Conservation (phyloP, 2,329 filamentous ascomycete genomes). For the Gnomoniopsis sp. region DNA sequence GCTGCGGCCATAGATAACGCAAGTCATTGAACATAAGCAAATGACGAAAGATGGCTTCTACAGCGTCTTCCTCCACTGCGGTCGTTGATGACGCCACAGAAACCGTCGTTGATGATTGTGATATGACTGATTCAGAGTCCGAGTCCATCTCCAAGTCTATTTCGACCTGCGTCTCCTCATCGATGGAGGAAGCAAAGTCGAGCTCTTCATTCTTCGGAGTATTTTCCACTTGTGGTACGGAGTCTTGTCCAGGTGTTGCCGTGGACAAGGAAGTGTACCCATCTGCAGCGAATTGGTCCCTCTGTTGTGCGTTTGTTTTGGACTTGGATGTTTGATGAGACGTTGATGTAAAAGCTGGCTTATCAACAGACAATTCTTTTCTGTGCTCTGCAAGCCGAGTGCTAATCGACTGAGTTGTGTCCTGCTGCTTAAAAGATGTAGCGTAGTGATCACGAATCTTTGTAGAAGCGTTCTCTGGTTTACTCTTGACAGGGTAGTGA, state of each 20-base stretch:
- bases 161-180: neutral
- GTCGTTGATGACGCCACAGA: neutral
- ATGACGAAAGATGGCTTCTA: neutral
- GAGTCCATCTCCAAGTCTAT: neutral
- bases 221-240: no score
- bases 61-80: neutral
- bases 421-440: no score
- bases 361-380: no score
- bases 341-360: no score
- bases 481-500: no score
- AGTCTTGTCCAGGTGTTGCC: no score
- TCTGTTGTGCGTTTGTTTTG: no score
- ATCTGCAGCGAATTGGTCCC: no score
- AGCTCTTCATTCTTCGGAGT: neutral
- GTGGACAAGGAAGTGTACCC: no score
- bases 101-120: neutral
- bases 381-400: no score
- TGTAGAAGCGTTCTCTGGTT: neutral
- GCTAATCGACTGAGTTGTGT: no score
- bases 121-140: neutral
- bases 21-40: neutral
- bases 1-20: conserved; percentile 4
- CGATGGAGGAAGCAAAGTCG: neutral
- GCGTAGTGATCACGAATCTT: neutral
- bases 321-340: no score